phyloP scores from a whole-genome alignment of 495 filamentous ascomycete species.

The Hypoxylon lienhwacheense region DNA sequence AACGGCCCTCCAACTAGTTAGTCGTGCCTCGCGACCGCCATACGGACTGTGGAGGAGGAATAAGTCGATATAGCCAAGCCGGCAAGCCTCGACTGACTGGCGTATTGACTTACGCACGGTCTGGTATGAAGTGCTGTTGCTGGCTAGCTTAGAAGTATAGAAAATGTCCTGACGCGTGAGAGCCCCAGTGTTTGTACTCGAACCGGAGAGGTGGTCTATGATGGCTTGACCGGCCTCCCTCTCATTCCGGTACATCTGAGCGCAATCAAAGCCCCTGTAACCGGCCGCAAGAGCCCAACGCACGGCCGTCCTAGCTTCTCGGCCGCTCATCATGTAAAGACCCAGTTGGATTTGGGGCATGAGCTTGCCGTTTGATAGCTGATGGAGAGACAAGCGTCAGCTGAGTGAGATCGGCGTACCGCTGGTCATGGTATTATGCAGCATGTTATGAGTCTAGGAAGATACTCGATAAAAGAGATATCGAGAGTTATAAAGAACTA shows the following conservation, averaged over 20 bases:
- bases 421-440: too few relatives aligned
- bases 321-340: conserved; percentile 62
- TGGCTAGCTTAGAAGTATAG: conserved; percentile 68
- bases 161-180: conserved; percentile 62
- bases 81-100: conserved; percentile 55
- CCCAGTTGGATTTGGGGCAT: conserved; percentile 70
- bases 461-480: too few relatives aligned
- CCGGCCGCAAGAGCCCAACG: conserved; percentile 53
- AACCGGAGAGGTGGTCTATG: conserved; percentile 47
- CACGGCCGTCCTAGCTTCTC: conserved; percentile 52
- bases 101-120: conserved; percentile 58
- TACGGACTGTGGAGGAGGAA: conserved; percentile 69
- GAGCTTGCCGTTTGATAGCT: conserved; percentile 59
- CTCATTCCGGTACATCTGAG: conserved; percentile 67
- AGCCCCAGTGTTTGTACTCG: conserved; percentile 40
- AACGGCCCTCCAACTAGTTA: conserved; percentile 66
- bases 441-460: too few relatives aligned
- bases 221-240: conserved; percentile 61
- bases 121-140: conserved; percentile 58
- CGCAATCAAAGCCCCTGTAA: conserved; percentile 60
- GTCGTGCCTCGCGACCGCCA: conserved; percentile 59
- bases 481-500: background rate
- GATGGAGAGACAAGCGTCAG: conserved; percentile 29
- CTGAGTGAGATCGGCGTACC: conserved; percentile 31
- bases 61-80: conserved; percentile 69